phyloP scores from a whole-genome alignment of 108 stramenopile genomes.

The Craspedostauros australis region DNA sequence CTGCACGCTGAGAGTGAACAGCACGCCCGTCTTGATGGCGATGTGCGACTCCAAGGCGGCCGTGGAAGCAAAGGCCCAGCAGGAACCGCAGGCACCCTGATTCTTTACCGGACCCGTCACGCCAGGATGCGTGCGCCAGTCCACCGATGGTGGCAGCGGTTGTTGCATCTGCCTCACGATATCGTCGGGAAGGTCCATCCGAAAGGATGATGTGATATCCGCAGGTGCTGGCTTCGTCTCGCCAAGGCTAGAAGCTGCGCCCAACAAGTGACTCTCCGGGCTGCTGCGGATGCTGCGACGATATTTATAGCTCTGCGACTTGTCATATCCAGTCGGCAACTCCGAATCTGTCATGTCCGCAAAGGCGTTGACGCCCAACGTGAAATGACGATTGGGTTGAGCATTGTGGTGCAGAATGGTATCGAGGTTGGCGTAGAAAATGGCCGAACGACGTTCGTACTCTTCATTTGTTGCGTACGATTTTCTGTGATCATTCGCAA shows the following conservation, averaged over 20 bases:
- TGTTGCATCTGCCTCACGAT: conserved; percentile 30
- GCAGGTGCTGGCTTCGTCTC: background rate
- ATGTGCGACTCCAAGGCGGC: conserved; percentile 71
- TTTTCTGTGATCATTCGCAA: conserved; percentile 38
- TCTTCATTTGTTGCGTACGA: conserved; percentile 36
- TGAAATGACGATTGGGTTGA: conserved; percentile 18
- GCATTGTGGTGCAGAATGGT: conserved; percentile 51
- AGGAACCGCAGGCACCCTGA: conserved; percentile 79
- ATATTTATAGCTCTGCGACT: conserved; percentile 6
- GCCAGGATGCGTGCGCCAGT: conserved; percentile 63
- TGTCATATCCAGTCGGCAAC: conserved; percentile 50
- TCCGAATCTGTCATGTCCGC: conserved; percentile 50
- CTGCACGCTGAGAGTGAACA: conserved; percentile 53
- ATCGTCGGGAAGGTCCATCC: conserved; percentile 24
- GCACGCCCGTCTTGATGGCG: conserved; percentile 62
- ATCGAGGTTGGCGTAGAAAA: conserved; percentile 46
- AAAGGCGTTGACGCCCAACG: conserved; percentile 61
- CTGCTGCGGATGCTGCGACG: background rate
- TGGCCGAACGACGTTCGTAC: conserved; percentile 27
- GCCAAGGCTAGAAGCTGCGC: background rate
- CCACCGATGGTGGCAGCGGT: conserved; percentile 66
- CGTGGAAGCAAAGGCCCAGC: conserved; percentile 84
- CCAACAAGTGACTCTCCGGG: background rate
- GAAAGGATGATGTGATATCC: conserved; percentile 3
- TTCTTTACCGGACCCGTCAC: conserved; percentile 69